Evolutionary conservation across 768 basidiomycete genomes (phyloP).

Genomic region (Boletus sp.): DNA sequence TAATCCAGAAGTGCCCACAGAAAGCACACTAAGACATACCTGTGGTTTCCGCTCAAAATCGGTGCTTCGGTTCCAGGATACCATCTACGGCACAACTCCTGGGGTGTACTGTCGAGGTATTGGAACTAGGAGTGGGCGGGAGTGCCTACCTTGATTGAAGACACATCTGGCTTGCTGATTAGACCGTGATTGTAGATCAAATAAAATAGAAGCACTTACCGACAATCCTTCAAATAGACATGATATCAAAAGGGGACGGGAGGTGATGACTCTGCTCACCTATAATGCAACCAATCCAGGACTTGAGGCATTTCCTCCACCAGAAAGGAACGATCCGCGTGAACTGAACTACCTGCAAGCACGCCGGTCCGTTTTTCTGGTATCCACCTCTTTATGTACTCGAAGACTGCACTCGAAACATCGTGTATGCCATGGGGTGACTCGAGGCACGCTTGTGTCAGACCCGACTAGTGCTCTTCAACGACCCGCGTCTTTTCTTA

Average conservation of each 20-base stretch:
- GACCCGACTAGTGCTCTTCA: neutral
- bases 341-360: conserved; percentile 87
- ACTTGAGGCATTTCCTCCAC: conserved; percentile 77
- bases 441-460: conserved; percentile 40
- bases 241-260: neutral
- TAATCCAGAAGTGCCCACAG: neutral
- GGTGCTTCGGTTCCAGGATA: conserved; percentile 34
- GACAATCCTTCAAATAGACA: conserved; percentile 49
- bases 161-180: conserved; percentile 56
- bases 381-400: conserved; percentile 84
- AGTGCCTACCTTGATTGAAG: conserved; percentile 65
- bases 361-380: conserved; percentile 60
- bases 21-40: conserved; percentile 39
- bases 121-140: neutral
- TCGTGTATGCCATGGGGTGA: conserved; percentile 61
- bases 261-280: conserved; percentile 38
- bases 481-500: neutral
- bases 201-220: conserved; percentile 43
- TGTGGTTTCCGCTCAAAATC: conserved; percentile 46
- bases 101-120: neutral
- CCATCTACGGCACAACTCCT: conserved; percentile 80
- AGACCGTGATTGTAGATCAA: neutral
- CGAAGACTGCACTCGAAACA: conserved; percentile 59
- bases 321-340: conserved; percentile 73
- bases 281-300: conserved; percentile 77